phyloP scores from a whole-genome alignment of 179 eudicot genomes.

The Sideroxylon spinosum region DNA sequence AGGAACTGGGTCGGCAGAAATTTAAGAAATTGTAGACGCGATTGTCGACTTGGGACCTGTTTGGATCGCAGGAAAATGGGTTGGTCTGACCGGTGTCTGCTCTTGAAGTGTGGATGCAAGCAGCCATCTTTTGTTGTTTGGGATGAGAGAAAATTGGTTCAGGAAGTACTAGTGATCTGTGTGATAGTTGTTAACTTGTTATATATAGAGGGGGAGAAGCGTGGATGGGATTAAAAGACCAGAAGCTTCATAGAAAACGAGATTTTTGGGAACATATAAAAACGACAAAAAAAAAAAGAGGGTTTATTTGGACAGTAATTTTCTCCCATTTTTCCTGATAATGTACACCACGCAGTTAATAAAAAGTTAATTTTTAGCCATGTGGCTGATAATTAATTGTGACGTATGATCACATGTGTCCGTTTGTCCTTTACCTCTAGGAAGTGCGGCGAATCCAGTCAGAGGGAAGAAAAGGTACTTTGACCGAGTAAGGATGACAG shows the following conservation, averaged over 20 bases:
- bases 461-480: too few relatives aligned
- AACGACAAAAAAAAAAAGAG: not conserved
- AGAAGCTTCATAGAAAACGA: conserved; percentile 1
- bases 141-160: conserved; percentile 1
- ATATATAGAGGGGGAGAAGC: conserved; percentile 11
- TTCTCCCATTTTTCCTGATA: too few relatives aligned
- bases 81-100: conserved; percentile 30
- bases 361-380: too few relatives aligned
- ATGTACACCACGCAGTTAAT: too few relatives aligned
- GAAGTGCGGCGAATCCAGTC: too few relatives aligned
- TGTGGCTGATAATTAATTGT: too few relatives aligned
- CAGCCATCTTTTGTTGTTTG: conserved; percentile 34
- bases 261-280: not conserved
- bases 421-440: too few relatives aligned
- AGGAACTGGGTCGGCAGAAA: conserved; percentile 33
- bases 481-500: too few relatives aligned
- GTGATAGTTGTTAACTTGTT: not conserved
- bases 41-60: conserved; percentile 27
- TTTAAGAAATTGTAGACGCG: conserved; percentile 22
- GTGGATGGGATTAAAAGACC: not conserved
- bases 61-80: conserved; percentile 21
- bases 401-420: too few relatives aligned
- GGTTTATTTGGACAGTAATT: not conserved
- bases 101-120: conserved; percentile 44
- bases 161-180: not conserved